Percentiles rank a stretch among this genome's conserved stretches.
These are phyloP conservation scores for Globisporangium uncinulatum DNA, from an alignment of 352 stramenopile species.

Conservation along the genomic window DNA sequence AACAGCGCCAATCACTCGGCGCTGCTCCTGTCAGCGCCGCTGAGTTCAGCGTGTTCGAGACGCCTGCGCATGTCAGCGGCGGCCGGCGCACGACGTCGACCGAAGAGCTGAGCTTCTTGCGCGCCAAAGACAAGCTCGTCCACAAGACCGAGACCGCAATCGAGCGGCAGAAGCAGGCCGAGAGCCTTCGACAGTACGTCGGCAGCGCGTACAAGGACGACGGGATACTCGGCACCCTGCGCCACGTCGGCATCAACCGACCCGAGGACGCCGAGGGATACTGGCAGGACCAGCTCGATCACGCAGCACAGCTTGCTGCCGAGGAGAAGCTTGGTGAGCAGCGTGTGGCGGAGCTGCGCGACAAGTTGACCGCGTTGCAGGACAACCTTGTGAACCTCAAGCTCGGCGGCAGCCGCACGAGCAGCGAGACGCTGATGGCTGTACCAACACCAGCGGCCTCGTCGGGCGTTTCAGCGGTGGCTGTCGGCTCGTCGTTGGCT, in stretches of 20 bases:
- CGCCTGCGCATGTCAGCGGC: background rate
- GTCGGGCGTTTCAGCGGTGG: background rate
- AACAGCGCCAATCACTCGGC: background rate
- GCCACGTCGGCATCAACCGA: slow-evolving; percentile 76
- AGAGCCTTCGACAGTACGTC: slow-evolving; percentile 65
- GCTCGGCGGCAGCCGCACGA: slow-evolving; percentile 33
- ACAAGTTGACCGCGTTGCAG: slow-evolving; percentile 52
- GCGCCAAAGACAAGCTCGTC: slow-evolving; percentile 66
- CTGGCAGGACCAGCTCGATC: slow-evolving; percentile 76
- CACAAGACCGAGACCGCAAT: slow-evolving; percentile 68
- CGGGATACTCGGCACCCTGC: slow-evolving; percentile 58
- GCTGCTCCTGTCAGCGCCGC: background rate
- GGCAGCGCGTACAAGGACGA: slow-evolving; percentile 70
- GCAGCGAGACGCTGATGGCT: slow-evolving; percentile 13
- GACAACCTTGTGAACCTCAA: slow-evolving; percentile 67
- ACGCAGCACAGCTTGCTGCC: slow-evolving; percentile 57
- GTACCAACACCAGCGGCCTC: background rate
- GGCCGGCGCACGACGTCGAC: slow-evolving; percentile 5
- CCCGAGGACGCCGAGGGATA: slow-evolving; percentile 65
- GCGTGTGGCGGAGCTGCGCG: slow-evolving; percentile 50
- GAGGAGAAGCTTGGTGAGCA: slow-evolving; percentile 59
- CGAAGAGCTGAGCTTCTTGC: slow-evolving; percentile 43
- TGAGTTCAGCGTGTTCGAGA: background rate
- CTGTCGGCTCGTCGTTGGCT: no score
- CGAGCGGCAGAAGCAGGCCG: slow-evolving; percentile 47